Evolutionary conservation across 2,329 filamentous ascomycete species (phyloP).

Genomic region (Chaetothyriales sp.): DNA sequence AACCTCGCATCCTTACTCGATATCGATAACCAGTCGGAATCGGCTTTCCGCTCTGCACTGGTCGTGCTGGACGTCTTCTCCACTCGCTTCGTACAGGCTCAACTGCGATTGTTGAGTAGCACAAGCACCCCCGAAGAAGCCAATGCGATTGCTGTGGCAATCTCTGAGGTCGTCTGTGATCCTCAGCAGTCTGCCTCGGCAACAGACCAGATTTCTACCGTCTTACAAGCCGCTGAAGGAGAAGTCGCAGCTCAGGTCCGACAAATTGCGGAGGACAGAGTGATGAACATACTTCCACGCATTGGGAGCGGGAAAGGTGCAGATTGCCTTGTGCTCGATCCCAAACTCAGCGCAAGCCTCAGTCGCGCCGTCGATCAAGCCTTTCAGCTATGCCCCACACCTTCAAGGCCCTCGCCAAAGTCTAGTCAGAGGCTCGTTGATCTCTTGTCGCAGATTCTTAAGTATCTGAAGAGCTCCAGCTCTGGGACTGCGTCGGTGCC

Average conservation of each 20-base stretch:
- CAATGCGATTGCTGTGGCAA: not conserved
- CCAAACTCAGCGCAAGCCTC: slow-evolving; percentile 1
- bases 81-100: slow-evolving; percentile 6
- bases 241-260: slow-evolving; percentile 23
- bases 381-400: slow-evolving; percentile 10
- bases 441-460: slow-evolving; percentile 11
- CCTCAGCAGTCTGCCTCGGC: not conserved
- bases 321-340: slow-evolving; percentile 6
- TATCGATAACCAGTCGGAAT: slow-evolving; percentile 16
- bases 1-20: not conserved
- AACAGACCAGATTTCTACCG: slow-evolving; percentile 2
- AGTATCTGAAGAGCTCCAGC: slow-evolving; percentile 2
- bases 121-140: not conserved
- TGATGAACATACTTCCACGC: slow-evolving; percentile 21
- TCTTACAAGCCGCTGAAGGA: slow-evolving; percentile 4
- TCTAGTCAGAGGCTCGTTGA: slow-evolving; percentile 13
- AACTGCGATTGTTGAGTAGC: slow-evolving; percentile 2
- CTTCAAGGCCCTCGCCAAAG: slow-evolving; percentile 6
- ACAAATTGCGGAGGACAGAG: slow-evolving; percentile 30
- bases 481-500: not conserved
- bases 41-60: slow-evolving; percentile 22
- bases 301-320: not conserved
- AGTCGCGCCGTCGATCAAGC: slow-evolving; percentile 5
- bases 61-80: slow-evolving; percentile 17
- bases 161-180: not conserved